Evolutionary conservation across 495 filamentous ascomycete genomes (phyloP), one percentile per base, ranked within the genome.

Genomic region (Lasiosphaeria ovina): DNA sequence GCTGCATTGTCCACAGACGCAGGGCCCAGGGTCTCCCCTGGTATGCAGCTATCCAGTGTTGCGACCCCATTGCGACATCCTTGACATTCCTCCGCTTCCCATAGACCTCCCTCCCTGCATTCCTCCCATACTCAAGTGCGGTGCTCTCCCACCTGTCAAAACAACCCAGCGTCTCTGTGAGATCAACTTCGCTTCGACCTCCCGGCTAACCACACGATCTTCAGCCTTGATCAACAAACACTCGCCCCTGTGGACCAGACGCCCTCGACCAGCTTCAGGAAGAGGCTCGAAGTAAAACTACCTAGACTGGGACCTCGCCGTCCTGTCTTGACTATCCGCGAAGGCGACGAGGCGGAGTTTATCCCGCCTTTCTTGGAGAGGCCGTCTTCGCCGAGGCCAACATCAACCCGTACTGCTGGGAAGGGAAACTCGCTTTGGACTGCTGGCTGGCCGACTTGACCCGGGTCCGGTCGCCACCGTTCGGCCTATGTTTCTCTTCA

Each of bases 401-500:
- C 16, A 47, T 47, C 44, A n/a, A 47, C 49, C 17, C 16, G 49
- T 32, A 31, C 12, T 35, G 49, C 24, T 40, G 38, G 40, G 42
- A 40, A 51, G 38, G 52, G 58, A 33, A 53, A 35, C 9, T 49
- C 14, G 48, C 31, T 50, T 58, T 7, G 11, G 35, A 51, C 7
- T 12, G 11, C 54, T 40, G 53, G 54, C 57, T 55, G 63, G 57
- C 50, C 59, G 55, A 54, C 53, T 58, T 63, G 51, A 57, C 54
- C 60, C 32, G 35, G 51, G 42, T 54, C 56, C 57, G 52, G 54
- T 50, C 53, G 32, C 51, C 7, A 50, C 44, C 35, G 3, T 33
- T 17, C 54, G 51, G 70, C 74, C 55, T 72, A 81, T 81, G 78
- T 69, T 77, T 67, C 47, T 65, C 67, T 58, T 58, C 53, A 63